Percentiles rank a stretch among this genome's conserved stretches.
Conservation (phyloP, 352 stramenopile species). For the Globisporangium irregulare region DNA sequence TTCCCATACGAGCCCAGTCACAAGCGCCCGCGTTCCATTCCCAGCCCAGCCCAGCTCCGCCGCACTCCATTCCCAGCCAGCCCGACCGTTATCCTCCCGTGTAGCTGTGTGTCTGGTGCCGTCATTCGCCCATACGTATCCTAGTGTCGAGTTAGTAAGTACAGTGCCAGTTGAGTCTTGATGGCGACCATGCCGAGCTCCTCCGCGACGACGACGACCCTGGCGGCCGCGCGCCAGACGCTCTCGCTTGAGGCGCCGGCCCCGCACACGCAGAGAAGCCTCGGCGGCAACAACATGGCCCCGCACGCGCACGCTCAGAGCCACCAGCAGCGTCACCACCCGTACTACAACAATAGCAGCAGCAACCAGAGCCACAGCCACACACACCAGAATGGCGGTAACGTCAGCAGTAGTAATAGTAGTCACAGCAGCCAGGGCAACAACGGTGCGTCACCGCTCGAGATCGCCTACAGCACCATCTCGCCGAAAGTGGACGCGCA, state of each 20-base stretch:
- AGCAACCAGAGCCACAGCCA: background rate
- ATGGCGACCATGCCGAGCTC: conserved; percentile 15
- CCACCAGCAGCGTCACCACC: conserved; percentile 1
- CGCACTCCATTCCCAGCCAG: background rate
- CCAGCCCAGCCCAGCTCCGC: too few species aligned
- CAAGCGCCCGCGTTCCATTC: too few species aligned
- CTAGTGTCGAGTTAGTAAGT: background rate
- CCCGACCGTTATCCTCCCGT: background rate
- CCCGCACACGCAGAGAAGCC: background rate
- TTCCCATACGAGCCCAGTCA: background rate
- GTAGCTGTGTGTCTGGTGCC: background rate
- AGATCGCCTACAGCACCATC: conserved; percentile 83
- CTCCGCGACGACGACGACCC: background rate
- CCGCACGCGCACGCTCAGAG: background rate
- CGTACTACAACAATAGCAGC: conserved; percentile 4
- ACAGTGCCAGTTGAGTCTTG: background rate
- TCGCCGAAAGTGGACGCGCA: conserved; percentile 65
- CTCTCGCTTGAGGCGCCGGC: conserved; percentile 15
- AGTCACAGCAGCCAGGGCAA: background rate
- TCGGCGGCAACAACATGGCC: background rate
- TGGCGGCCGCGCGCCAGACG: conserved; percentile 14
- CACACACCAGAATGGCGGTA: background rate
- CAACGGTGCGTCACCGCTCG: conserved; percentile 26
- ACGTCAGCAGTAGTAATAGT: background rate
- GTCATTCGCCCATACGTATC: conserved; percentile 2